Percentiles rank a stretch among this genome's conserved stretches.
phyloP scores from a whole-genome alignment of 805 yeast species.

The Candida sakaeoensis region DNA sequence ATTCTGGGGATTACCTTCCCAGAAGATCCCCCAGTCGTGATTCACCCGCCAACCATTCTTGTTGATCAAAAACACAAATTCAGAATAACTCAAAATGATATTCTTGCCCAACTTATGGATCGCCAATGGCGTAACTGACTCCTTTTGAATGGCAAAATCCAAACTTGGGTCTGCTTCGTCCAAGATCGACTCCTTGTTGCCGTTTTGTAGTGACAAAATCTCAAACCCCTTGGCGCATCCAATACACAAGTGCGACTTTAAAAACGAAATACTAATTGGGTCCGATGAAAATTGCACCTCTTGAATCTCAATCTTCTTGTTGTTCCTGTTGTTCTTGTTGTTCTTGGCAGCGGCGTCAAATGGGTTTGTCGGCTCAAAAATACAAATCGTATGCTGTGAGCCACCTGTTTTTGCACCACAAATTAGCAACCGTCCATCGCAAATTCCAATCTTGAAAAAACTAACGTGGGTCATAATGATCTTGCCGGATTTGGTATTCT shows the following conservation, averaged over 20 bases:
- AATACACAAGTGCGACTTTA: slow-evolving; percentile 84
- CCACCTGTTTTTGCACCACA: slow-evolving; percentile 86
- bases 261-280: slow-evolving; percentile 85
- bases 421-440: slow-evolving; percentile 82
- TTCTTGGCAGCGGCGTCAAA: slow-evolving; percentile 24
- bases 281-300: slow-evolving; percentile 85
- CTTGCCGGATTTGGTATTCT: slow-evolving; percentile 62
- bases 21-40: slow-evolving; percentile 88
- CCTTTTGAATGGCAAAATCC: slow-evolving; percentile 85
- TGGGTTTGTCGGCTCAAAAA: slow-evolving; percentile 87
- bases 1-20: slow-evolving; percentile 95
- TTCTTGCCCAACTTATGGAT: slow-evolving; percentile 87
- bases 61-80: slow-evolving; percentile 91
- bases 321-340: slow-evolving; percentile 59
- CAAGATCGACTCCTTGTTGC: slow-evolving; percentile 80
- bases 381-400: slow-evolving; percentile 75
- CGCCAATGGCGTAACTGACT: slow-evolving; percentile 78
- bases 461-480: slow-evolving; percentile 83
- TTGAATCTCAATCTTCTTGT: slow-evolving; percentile 57
- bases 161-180: slow-evolving; percentile 99
- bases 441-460: slow-evolving; percentile 89
- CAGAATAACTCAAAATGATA: slow-evolving; percentile 84
- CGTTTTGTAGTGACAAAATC: slow-evolving; percentile 80
- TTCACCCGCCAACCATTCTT: slow-evolving; percentile 95
- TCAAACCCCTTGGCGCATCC: slow-evolving; percentile 98